These are phyloP conservation scores for Cydonia oblonga DNA, from an alignment of 331 rosid species.

Conservation along the genomic window DNA sequence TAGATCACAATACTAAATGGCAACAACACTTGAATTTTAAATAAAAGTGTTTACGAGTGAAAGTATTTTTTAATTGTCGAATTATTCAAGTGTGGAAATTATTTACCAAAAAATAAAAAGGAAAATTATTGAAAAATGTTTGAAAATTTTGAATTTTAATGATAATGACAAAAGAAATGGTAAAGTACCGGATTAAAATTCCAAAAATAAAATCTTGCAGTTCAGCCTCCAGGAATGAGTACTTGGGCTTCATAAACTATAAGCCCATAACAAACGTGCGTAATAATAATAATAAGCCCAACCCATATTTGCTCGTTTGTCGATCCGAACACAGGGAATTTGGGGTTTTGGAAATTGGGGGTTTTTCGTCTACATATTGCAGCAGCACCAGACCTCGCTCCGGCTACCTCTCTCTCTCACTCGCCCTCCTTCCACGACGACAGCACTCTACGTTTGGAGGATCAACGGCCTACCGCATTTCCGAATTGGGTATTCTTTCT, in stretches of 20 bases:
- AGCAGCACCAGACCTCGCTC: background rate
- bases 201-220: no score
- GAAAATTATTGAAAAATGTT: no score
- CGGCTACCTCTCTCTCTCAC: background rate
- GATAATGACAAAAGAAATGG: no score
- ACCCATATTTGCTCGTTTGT: background rate
- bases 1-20: no score
- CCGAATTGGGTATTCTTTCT: background rate
- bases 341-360: background rate
- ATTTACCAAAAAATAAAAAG: no score
- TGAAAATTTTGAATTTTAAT: no score
- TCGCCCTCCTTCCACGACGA: background rate
- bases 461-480: background rate
- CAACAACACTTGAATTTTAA: background rate
- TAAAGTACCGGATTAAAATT: no score
- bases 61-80: no score
- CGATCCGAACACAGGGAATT: background rate
- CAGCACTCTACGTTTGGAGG: background rate
- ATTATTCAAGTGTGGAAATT: no score
- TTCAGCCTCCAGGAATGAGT: no score
- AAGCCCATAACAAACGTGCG: background rate
- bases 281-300: background rate
- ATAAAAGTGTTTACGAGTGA: background rate
- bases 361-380: background rate
- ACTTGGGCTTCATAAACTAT: background rate